Evolutionary conservation across 2,329 filamentous ascomycete species (phyloP).

Genomic region (Nemania sp.): DNA sequence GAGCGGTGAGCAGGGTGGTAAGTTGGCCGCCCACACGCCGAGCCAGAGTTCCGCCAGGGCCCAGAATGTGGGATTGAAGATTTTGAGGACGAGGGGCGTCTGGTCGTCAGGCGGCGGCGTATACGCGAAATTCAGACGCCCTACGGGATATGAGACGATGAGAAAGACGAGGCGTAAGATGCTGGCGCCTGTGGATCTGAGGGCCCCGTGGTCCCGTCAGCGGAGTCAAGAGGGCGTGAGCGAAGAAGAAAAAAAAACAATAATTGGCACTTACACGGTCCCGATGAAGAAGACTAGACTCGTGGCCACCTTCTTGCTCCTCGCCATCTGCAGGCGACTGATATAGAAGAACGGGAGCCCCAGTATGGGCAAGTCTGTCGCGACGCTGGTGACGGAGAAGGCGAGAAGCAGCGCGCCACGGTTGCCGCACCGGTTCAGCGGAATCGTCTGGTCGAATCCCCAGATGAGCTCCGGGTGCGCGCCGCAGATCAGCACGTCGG

Average conservation of each 20-base stretch:
- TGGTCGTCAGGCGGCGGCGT: slow-evolving; percentile 22
- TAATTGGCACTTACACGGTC: slow-evolving; percentile 26
- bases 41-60: slow-evolving; percentile 24
- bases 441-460: slow-evolving; percentile 23
- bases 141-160: slow-evolving; percentile 26
- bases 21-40: slow-evolving; percentile 25
- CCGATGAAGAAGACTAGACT: slow-evolving; percentile 26
- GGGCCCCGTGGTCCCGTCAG: too few relatives aligned
- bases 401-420: slow-evolving; percentile 24
- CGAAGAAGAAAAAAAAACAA: background rate
- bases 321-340: slow-evolving; percentile 24
- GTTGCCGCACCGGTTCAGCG: slow-evolving; percentile 21
- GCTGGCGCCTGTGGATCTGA: slow-evolving; percentile 26
- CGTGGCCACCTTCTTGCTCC: slow-evolving; percentile 23
- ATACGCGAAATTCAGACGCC: slow-evolving; percentile 27
- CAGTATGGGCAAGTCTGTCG: slow-evolving; percentile 22
- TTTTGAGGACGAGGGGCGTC: slow-evolving; percentile 25
- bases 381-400: slow-evolving; percentile 26
- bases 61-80: slow-evolving; percentile 29
- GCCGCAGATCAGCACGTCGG: slow-evolving; percentile 26
- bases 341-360: slow-evolving; percentile 27
- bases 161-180: slow-evolving; percentile 26
- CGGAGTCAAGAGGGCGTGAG: background rate
- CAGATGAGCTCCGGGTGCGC: slow-evolving; percentile 23
- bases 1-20: slow-evolving; percentile 23